A percentile compares a stretch with the other conserved stretches of the same genome.
These are phyloP conservation scores for Solanum infundibuliforme DNA, from an alignment of 257 asterid species.

Conservation along the genomic window DNA sequence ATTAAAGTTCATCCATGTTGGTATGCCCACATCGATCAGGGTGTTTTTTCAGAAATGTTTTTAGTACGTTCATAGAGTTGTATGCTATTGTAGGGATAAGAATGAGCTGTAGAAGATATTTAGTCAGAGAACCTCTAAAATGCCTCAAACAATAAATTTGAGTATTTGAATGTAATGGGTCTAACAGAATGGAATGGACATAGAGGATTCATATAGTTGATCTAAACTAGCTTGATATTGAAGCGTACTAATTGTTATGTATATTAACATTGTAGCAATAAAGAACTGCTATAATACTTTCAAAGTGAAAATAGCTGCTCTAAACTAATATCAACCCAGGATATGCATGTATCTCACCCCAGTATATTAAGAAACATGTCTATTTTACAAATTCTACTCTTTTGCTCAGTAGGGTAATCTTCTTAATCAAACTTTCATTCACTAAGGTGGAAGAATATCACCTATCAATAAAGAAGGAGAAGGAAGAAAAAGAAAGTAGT, in stretches of 20 bases:
- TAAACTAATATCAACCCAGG: background rate
- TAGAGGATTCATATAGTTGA: background rate
- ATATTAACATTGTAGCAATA: background rate
- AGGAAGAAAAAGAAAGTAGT: background rate
- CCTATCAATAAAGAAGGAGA: background rate
- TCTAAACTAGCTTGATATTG: background rate
- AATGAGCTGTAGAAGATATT: background rate
- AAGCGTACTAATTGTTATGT: background rate
- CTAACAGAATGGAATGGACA: background rate
- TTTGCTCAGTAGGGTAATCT: background rate
- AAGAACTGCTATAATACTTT: background rate
- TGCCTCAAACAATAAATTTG: background rate
- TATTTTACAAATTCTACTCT: background rate
- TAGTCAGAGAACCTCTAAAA: background rate
- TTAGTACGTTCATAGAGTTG: background rate
- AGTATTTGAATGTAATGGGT: background rate
- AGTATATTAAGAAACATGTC: background rate
- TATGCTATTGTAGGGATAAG: background rate
- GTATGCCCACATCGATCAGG: background rate
- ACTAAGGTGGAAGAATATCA: background rate
- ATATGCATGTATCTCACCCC: background rate
- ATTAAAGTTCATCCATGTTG: background rate
- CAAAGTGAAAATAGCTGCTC: background rate
- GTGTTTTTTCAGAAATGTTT: background rate
- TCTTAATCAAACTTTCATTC: background rate